These are phyloP conservation scores for Cytospora paraplurivora DNA, from an alignment of 2,329 filamentous ascomycete genomes.

Conservation along the genomic window DNA sequence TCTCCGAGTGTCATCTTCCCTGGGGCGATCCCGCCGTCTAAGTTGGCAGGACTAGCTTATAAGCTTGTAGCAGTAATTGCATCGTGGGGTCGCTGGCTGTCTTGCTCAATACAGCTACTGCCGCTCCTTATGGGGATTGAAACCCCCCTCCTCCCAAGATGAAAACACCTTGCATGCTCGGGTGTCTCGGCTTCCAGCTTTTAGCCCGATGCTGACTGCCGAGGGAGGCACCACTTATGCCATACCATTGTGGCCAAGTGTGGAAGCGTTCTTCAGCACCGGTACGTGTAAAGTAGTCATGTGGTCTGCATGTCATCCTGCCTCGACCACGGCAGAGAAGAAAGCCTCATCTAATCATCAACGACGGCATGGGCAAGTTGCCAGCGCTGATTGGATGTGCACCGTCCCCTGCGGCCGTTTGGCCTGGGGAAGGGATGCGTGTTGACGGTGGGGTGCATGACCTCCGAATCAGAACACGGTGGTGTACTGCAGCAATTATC, in stretches of 20 bases:
- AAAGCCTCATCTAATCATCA: slow-evolving; percentile 15
- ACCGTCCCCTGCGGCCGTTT: slow-evolving; percentile 10
- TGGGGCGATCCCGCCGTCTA: slow-evolving; percentile 8
- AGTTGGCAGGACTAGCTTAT: slow-evolving; percentile 14
- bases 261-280: not conserved
- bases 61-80: not conserved
- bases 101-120: slow-evolving; percentile 9
- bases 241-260: not conserved
- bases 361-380: slow-evolving; percentile 5
- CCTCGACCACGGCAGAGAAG: not conserved
- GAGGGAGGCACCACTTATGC: slow-evolving; percentile 4
- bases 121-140: slow-evolving; percentile 10
- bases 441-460: slow-evolving; percentile 21
- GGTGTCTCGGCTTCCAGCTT: not conserved
- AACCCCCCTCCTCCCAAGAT: too few relatives aligned
- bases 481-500: slow-evolving; percentile 11
- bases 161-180: not conserved
- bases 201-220: not conserved
- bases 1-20: not conserved
- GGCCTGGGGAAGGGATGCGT: slow-evolving; percentile 6
- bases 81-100: slow-evolving; percentile 3
- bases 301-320: slow-evolving; percentile 5
- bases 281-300: not conserved
- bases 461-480: slow-evolving; percentile 16
- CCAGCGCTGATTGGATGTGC: slow-evolving; percentile 1